Percentiles rank a stretch among this genome's conserved stretches.
Conservation (phyloP, 495 filamentous ascomycete species). For the Tuber brumale region DNA sequence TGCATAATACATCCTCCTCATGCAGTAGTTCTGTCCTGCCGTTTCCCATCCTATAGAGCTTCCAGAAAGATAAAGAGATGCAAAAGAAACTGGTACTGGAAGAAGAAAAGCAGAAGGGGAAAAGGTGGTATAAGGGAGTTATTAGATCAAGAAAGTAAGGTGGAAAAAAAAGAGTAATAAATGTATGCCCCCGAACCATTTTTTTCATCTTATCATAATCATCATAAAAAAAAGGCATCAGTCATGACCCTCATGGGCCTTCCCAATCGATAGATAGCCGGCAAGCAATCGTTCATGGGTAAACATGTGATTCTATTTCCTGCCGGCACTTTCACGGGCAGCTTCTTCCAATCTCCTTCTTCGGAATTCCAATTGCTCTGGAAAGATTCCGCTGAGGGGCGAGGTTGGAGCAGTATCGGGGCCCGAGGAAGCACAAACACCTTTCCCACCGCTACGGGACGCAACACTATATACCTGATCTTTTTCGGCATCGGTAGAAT, state of each 20-base stretch:
- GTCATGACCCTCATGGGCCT: not conserved
- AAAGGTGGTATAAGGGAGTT: not conserved
- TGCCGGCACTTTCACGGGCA: conserved; percentile 22
- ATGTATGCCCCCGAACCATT: not conserved
- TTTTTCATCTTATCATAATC: not conserved
- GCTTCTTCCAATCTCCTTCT: conserved; percentile 35
- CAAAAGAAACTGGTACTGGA: not conserved
- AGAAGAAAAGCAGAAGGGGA: not conserved
- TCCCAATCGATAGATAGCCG: not conserved
- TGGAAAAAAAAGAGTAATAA: not conserved
- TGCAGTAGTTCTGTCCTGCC: not conserved
- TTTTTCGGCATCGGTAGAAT: not conserved
- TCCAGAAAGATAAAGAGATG: not conserved
- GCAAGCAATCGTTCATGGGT: not conserved
- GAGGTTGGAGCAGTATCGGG: conserved; percentile 36
- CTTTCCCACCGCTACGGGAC: not conserved
- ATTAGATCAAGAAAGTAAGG: not conserved
- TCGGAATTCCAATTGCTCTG: conserved; percentile 34
- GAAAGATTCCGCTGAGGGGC: conserved; percentile 36
- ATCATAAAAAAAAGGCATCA: not conserved
- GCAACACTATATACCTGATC: not conserved
- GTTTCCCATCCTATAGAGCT: not conserved
- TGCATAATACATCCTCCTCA: not conserved
- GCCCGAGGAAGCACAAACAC: not conserved
- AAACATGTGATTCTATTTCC: not conserved